Evolutionary conservation across 2,329 filamentous ascomycete species (phyloP), one percentile per base, ranked within the genome.

Genomic region (Ophiostoma australiae): DNA sequence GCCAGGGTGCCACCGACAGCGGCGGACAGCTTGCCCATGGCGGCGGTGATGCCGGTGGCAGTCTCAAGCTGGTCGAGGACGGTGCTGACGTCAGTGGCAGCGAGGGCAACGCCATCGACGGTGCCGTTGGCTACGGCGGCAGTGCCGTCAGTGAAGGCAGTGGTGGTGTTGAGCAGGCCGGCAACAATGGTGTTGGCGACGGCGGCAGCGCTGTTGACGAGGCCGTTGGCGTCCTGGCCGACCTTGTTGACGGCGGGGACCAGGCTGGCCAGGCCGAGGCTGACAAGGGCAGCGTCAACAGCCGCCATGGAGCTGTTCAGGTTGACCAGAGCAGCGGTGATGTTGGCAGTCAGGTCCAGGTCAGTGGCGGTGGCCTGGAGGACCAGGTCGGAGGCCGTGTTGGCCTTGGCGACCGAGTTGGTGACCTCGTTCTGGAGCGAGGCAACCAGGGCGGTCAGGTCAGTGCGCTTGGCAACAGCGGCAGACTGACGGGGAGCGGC

Each of bases 401-500:
- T 68, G 35, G 69, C 69, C 65, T 17, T 1, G 39, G 48, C 10
- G 17, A 70, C 33, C 31, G 44, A 20, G 10, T 13, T 13, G 20
- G 17, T 31, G 15, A 69, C 55, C 23, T 68, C 44, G 4, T n/a
- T 39, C 15, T 68, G 13, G 58, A 72, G 33, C 35, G n/a, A 3
- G 6, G 55, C 15, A 23, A 70, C 15, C 41, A 31, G 33, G 10
- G n/a, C 23, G 23, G n/a, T 17, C 1, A 70, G 4, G 66, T 68
- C 72, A 6, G 58, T n/a, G 23, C 69, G 61, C 70, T 71, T 70
- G 63, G 1, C 15, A 39, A 39, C 41, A 17, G 17, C 35, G 35
- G 61, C 31, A 17, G 33, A 5, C 31, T 17, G 20, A 61, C 69
- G 67, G n/a, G 73, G 73, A 2, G 68, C 73, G 48, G 72, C 72